phyloP scores from a whole-genome alignment of 2,329 filamentous ascomycete genomes.

The Penicillium sp. region DNA sequence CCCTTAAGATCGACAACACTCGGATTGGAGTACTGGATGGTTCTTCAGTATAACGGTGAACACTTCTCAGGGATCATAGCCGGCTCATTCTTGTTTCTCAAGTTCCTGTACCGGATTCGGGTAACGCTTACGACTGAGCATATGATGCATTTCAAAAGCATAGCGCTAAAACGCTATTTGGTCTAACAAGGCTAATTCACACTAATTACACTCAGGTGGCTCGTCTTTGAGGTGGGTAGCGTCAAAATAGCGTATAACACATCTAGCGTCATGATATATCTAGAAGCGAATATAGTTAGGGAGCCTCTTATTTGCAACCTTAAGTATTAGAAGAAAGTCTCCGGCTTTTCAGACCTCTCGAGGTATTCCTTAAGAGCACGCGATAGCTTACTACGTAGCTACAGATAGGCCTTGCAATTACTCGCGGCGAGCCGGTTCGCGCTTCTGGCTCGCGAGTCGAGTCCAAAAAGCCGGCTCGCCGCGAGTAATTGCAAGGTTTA shows the following conservation, averaged over 20 bases:
- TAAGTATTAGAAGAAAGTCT: constrained; percentile 13
- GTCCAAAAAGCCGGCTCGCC: too few species aligned
- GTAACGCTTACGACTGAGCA: constrained; percentile 14
- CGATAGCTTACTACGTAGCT: constrained; percentile 3
- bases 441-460: too few species aligned
- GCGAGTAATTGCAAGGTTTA: too few species aligned
- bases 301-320: constrained; percentile 8
- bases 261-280: constrained; percentile 14
- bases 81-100: constrained; percentile 3
- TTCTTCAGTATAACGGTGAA: too few species aligned
- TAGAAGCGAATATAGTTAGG: constrained; percentile 11
- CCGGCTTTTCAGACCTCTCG: constrained; percentile 7
- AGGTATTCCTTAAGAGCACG: constrained; percentile 12
- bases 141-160: constrained; percentile 13
- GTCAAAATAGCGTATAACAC: constrained; percentile 16
- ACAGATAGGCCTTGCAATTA: too few species aligned
- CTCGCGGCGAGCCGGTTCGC: too few species aligned
- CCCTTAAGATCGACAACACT: too few species aligned
- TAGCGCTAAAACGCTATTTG: constrained; percentile 16
- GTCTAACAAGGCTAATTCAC: constrained; percentile 14
- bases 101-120: constrained; percentile 6
- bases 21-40: too few species aligned
- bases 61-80: neutral
- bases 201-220: constrained; percentile 12
- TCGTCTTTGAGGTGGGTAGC: constrained; percentile 14